Evolutionary conservation across 139 green algal genomes (phyloP).

Genomic region (Chlamydomonas sp.): DNA sequence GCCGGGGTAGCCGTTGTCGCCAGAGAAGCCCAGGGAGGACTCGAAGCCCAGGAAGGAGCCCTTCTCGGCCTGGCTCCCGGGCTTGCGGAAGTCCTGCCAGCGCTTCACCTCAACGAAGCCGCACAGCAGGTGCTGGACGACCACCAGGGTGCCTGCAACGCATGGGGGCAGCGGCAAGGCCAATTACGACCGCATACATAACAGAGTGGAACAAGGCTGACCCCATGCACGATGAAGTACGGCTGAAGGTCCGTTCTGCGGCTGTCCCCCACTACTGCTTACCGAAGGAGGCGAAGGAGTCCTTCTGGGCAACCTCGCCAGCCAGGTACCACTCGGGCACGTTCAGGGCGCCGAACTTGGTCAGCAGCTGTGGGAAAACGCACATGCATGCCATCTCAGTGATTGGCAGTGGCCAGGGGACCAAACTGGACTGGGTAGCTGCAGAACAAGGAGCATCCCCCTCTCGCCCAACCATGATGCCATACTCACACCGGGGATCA

Average conservation of each 20-base stretch:
- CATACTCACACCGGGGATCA: conserved; percentile 73
- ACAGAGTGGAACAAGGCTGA: background rate
- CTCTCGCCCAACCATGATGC: background rate
- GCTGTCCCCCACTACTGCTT: background rate
- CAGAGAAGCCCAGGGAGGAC: conserved; percentile 66
- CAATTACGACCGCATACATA: background rate
- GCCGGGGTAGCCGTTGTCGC: conserved; percentile 76
- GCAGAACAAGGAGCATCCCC: too few species aligned
- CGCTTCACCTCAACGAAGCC: conserved; percentile 91
- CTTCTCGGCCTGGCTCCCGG: conserved; percentile 71
- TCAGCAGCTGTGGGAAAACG: conserved; percentile 64
- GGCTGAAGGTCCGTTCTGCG: too few species aligned
- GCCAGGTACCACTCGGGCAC: conserved; percentile 89
- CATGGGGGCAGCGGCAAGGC: background rate
- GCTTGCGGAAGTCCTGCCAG: conserved; percentile 88
- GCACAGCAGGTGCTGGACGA: conserved; percentile 78
- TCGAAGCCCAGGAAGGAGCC: conserved; percentile 81
- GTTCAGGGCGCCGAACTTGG: conserved; percentile 77
- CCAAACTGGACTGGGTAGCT: background rate
- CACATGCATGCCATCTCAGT: background rate
- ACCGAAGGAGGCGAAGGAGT: conserved; percentile 20
- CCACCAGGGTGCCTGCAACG: conserved; percentile 62
- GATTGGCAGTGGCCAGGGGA: background rate
- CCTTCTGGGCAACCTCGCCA: conserved; percentile 68
- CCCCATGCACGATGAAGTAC: too few species aligned